Evolutionary conservation across 306 rosid species (phyloP), one percentile per base, ranked within the genome.

Genomic region (Glycine soja): DNA sequence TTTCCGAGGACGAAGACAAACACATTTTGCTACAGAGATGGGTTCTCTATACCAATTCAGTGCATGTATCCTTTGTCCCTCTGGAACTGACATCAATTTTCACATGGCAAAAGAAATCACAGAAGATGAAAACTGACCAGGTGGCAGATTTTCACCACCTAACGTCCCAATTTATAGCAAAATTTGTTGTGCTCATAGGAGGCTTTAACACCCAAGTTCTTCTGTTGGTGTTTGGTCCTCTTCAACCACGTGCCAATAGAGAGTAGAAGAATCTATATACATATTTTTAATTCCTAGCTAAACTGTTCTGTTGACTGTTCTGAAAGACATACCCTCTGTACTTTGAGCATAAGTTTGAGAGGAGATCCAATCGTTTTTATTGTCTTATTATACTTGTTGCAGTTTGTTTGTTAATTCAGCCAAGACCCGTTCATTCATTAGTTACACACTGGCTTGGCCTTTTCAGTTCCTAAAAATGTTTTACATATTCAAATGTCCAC

Each of bases 1-100:
- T 80, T 84, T 84, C 85, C 10, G 77, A 80, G 91, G 86, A 86
- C 45, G 81, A 87, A 84, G 86, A 79, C 77, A 64, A 74, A 74
- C 70, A 75, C 83, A 78, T 56, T 62, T 75, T 71, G 80, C 80
- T 40, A 53, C 66, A 53, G 70, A 68, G 80, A 75, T 52, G 81
- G 74, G 83, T 68, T 74, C 84, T 70, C 64, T 54, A 10, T 40
- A 59, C 68, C 32, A 81, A 82, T 67, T 70, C 75, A 80, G 72
- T 36, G 77, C 86, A 52, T 11, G 51, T 45, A 61, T 81, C 74
- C 83, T 83, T 85, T 86, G 80, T 50, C 70, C 73, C 84, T 81
- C 72, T 79, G 86, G 92, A 85, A 81, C 78, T 69, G 71, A 78
- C 72, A 53, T 78, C 78, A 71, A 77, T 81, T 80, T 83, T 70